Evolutionary conservation across 306 rosid species (phyloP).

Genomic region (Calophaca sinica): DNA sequence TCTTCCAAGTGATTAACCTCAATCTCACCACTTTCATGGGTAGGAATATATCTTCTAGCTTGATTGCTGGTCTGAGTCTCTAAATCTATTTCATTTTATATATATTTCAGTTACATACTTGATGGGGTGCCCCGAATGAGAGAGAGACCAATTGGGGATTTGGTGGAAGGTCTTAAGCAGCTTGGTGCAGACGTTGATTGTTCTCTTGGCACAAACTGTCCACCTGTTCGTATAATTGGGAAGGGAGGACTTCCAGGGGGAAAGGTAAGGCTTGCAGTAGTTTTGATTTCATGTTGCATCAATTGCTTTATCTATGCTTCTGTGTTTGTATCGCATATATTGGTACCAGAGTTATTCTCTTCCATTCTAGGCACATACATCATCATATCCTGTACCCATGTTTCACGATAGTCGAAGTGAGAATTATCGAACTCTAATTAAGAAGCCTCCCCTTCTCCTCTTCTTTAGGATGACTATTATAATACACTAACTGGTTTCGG

Average conservation of each 20-base stretch:
- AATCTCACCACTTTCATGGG: constrained; percentile 27
- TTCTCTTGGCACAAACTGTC: constrained; percentile 92
- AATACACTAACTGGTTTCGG: background rate
- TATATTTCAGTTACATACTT: constrained; percentile 78
- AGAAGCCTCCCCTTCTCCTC: background rate
- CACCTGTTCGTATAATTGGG: constrained; percentile 92
- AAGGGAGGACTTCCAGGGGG: constrained; percentile 99
- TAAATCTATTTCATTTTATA: constrained; percentile 31
- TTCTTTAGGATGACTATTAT: constrained; percentile 1
- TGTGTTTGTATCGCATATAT: background rate
- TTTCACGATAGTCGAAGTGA: constrained; percentile 25
- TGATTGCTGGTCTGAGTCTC: constrained; percentile 11
- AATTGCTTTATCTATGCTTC: background rate
- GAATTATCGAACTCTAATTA: constrained; percentile 20
- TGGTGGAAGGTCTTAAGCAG: constrained; percentile 94
- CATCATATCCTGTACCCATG: background rate
- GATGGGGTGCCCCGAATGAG: constrained; percentile 99
- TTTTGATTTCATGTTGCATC: constrained; percentile 1
- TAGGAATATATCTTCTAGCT: constrained; percentile 21
- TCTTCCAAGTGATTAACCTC: constrained; percentile 4
- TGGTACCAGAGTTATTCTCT: constrained; percentile 4
- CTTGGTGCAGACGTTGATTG: constrained; percentile 97
- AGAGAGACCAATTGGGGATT: constrained; percentile 98
- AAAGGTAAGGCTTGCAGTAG: constrained; percentile 64
- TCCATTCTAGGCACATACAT: background rate